Evolutionary conservation across 257 asterid genomes (phyloP).

Genomic region (Solanum appendiculatum): DNA sequence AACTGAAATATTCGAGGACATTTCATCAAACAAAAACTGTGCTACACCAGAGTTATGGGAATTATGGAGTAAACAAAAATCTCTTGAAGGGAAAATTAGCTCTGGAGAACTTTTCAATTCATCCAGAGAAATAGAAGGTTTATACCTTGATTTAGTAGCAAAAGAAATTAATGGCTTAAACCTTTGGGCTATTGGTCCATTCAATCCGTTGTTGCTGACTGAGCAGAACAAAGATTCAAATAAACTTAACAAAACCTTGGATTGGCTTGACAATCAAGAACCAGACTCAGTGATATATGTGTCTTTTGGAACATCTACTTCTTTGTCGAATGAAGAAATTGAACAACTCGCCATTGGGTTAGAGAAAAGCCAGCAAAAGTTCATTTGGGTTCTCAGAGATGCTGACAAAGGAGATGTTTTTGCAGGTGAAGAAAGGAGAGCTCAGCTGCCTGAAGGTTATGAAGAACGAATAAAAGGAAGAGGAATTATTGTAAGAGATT

Average conservation of each 20-base stretch:
- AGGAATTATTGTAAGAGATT: conserved; percentile 43
- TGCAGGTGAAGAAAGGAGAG: conserved; percentile 21
- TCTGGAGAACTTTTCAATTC: conserved; percentile 39
- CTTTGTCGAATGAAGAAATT: conserved; percentile 23
- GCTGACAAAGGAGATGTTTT: conserved; percentile 42
- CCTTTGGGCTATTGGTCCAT: conserved; percentile 50
- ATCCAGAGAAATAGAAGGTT: conserved; percentile 30
- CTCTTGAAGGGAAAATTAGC: not conserved
- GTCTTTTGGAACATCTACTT: conserved; percentile 32
- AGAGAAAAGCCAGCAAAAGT: conserved; percentile 34
- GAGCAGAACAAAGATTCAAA: not conserved
- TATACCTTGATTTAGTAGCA: conserved; percentile 18
- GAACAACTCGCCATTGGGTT: conserved; percentile 30
- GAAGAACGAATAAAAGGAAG: conserved; percentile 23
- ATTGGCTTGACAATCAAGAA: conserved; percentile 34
- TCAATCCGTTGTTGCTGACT: conserved; percentile 15
- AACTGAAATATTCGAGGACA: not conserved
- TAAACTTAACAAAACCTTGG: not conserved
- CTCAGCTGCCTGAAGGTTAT: conserved; percentile 30
- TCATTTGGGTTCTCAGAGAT: conserved; percentile 49
- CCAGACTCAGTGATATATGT: conserved; percentile 30
- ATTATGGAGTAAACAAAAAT: not conserved
- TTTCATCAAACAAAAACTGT: conserved; percentile 31
- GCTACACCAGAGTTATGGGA: conserved; percentile 28
- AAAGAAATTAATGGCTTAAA: conserved; percentile 1